These are phyloP conservation scores for Scedosporium aurantiacum DNA, from an alignment of 2,329 filamentous ascomycete genomes.

Conservation along the genomic window DNA sequence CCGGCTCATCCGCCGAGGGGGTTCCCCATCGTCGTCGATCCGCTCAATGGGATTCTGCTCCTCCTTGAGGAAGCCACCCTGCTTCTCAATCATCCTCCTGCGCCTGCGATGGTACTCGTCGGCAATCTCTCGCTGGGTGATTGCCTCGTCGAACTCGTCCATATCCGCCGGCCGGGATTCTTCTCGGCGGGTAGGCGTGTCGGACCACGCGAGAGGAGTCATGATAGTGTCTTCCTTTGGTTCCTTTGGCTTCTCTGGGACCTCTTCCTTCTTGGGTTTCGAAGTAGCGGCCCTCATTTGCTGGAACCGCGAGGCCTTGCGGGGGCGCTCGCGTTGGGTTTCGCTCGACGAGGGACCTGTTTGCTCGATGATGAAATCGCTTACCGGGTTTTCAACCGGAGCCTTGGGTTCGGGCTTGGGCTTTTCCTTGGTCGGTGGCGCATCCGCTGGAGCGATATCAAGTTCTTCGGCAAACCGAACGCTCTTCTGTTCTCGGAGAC, in stretches of 20 bases:
- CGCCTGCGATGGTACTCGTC: slow-evolving; percentile 74
- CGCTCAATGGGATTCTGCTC: slow-evolving; percentile 57
- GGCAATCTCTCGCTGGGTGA: slow-evolving; percentile 62
- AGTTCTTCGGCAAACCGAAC: slow-evolving; percentile 71
- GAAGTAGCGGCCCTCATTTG: not conserved
- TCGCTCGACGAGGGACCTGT: slow-evolving; percentile 10
- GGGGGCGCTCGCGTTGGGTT: not conserved
- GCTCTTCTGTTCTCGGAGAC: slow-evolving; percentile 45
- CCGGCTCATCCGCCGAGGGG: slow-evolving; percentile 53
- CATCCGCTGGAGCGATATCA: slow-evolving; percentile 49
- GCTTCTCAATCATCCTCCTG: slow-evolving; percentile 69
- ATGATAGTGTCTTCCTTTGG: not conserved
- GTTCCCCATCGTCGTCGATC: slow-evolving; percentile 55
- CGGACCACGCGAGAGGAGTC: not conserved
- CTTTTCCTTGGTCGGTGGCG: slow-evolving; percentile 9
- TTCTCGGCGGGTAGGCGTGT: slow-evolving; percentile 18
- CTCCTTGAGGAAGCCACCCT: slow-evolving; percentile 70
- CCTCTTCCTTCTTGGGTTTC: slow-evolving; percentile 13
- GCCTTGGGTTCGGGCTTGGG: slow-evolving; percentile 5
- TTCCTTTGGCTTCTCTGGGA: slow-evolving; percentile 21
- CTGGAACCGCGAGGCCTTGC: slow-evolving; percentile 6
- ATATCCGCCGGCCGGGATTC: slow-evolving; percentile 19
- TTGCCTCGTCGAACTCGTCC: slow-evolving; percentile 60
- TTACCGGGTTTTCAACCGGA: slow-evolving; percentile 19
- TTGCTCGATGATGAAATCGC: slow-evolving; percentile 44